Base-by-base conservation (phyloP, 2,329 filamentous ascomycete genomes). In the Dryadomyces quercus-mongolicae region DNA sequence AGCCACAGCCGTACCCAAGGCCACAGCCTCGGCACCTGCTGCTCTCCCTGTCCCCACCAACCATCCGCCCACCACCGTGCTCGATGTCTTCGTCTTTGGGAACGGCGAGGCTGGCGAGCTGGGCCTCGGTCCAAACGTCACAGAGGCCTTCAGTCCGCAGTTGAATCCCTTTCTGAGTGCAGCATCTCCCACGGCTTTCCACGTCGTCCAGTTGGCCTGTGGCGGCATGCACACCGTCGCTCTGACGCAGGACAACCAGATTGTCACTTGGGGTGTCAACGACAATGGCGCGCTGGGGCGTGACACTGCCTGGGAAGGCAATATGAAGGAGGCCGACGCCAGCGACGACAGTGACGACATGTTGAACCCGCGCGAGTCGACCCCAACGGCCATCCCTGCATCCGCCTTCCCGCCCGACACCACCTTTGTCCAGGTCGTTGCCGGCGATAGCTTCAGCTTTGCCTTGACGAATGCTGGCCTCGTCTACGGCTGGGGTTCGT, bases 401-500 rank as follows among this genome's bases (percentile, higher is more conserved):
- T 69, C 73, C 20, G 64, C 68, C 47, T 78, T 84, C n/a, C 49
- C 50, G 8, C n/a, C 44, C 1, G 43, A 42, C 16, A 58, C 56
- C 3, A 31, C 18, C 10, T 61, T 60, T 48, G 75, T 76, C 21
- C 78, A 85, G 61, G 74, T 89, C 54, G 77, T 77, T 45, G 85
- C 84, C 34, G 79, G 80, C 36, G 85, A 89, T 67, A 86, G 80
- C 62, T 78, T 81, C 53, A 84, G 78, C 9, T 87, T 89, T 64
- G 84, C 75, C 16, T 73, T 90, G 22, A 89, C 86, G 4, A 77
- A 81, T 47, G 78, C 82, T 55, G 86, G 86, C n/a, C 72, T 76
- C 51, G 82, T 90, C 34, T 90, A 86, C 62, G 85, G 85, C 53
- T 90, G 86, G 84, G 86, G 86, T 38, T 86, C 84, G 7, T 90